Percentiles rank a stretch among this genome's conserved stretches.
Evolutionary conservation across 2,329 filamentous ascomycete genomes (phyloP).

Genomic region (Fusarium secorum): DNA sequence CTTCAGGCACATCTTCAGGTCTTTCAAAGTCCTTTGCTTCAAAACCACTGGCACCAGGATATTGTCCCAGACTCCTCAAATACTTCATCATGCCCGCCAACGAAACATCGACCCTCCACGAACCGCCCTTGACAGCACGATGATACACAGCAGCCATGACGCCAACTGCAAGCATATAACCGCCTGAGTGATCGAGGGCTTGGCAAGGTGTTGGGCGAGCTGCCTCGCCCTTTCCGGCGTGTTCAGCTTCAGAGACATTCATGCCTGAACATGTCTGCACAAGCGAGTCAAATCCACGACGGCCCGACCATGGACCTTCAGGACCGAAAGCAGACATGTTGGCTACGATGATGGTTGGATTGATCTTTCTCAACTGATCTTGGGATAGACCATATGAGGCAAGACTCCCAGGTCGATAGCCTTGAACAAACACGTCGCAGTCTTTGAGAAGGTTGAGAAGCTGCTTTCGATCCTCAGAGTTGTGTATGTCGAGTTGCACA

Average conservation of each 20-base stretch:
- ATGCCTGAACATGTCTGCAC: conserved; percentile 63
- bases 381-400: conserved; percentile 50
- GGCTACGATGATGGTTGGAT: conserved; percentile 57
- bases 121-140: conserved; percentile 52
- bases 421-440: conserved; percentile 70
- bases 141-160: conserved; percentile 60
- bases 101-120: conserved; percentile 62
- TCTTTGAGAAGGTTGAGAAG: conserved; percentile 65
- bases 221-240: conserved; percentile 49
- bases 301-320: conserved; percentile 50
- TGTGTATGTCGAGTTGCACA: conserved; percentile 66
- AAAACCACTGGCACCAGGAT: conserved; percentile 55
- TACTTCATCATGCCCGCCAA: conserved; percentile 65
- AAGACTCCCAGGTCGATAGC: conserved; percentile 67
- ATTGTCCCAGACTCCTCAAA: conserved; percentile 62
- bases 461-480: conserved; percentile 53
- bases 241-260: conserved; percentile 62
- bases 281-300: conserved; percentile 62
- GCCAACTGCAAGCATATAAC: conserved; percentile 63
- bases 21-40: conserved; percentile 43
- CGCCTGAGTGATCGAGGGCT: conserved; percentile 63
- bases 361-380: conserved; percentile 48
- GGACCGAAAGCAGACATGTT: conserved; percentile 63
- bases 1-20: conserved; percentile 41
- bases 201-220: conserved; percentile 60